Base-by-base conservation (phyloP, 805 yeast species). In the Maudiozyma barnettii region DNA sequence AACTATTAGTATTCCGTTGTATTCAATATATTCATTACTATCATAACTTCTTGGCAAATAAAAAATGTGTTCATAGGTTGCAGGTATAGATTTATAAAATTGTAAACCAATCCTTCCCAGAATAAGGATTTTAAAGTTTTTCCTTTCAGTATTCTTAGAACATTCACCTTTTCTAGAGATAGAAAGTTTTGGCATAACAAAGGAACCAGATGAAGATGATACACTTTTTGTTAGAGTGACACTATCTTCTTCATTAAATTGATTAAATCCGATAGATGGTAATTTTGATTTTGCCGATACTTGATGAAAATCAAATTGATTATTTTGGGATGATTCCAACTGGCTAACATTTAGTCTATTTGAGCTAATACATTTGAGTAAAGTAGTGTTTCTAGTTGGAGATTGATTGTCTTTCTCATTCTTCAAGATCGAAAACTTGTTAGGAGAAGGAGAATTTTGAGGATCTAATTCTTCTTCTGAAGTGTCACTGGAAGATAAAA, bases 181-280 rank as follows among this genome's bases (percentile, higher is more conserved):
- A 1, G 66, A 59, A 20, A 63, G 43, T 46, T 55, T 63, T 13
- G 67, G 67, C 66, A 64, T 64, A 12, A 64, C 58, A 45, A 63
- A 63, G n/a, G 63, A 59, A 39, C 54, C 58, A 4, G 60, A 53
- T 5, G 65, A 60, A n/a, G 59, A 54, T 5, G 58, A 54, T 6
- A 59, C 33, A 46, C 60, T 58, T 26, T 53, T 54, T 7, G 56
- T 56, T 12, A 58, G 49, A 3, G 64, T 59, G 12, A 47, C 42
- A 14, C 36, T 45, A 21, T 45, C 46, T 14, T 46, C 51, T 10
- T 48, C 48, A 7, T 40, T 40, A 18, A 16, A 23, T 26, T 23
- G 22, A 26, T 29, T 26, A 26, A 40, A 40, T 26, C 21, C 23
- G 9, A 29, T 18, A 13, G 43, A 26, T 8, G 43, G n/a, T 22